Conservation (phyloP, 2,329 filamentous ascomycete species). For the Cladosporium velox region DNA sequence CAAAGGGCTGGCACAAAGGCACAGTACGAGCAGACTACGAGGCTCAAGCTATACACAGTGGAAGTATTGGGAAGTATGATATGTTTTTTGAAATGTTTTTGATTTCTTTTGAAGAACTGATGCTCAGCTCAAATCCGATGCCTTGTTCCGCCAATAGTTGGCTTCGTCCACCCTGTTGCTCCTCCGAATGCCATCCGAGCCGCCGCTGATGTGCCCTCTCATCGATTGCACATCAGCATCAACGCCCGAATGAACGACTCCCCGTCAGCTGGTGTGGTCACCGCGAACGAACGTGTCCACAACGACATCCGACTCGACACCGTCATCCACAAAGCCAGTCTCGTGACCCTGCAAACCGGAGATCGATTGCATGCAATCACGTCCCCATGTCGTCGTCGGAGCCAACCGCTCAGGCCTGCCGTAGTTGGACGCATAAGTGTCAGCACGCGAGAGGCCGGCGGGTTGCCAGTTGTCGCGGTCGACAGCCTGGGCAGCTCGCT, state of each 20-base stretch:
- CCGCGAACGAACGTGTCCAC: conserved; percentile 2
- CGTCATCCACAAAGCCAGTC: background rate
- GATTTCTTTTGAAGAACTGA: background rate
- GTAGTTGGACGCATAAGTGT: background rate
- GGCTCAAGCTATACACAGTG: background rate
- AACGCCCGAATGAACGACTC: background rate
- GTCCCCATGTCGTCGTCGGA: background rate
- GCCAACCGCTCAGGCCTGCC: background rate
- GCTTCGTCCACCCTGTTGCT: background rate
- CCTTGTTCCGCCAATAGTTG: background rate
- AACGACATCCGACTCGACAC: background rate
- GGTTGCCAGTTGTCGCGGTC: background rate
- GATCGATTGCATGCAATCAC: background rate
- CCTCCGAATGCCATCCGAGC: background rate
- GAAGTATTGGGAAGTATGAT: background rate
- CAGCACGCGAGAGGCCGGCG: background rate
- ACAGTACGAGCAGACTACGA: background rate
- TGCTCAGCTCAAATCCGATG: background rate
- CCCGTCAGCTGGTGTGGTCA: background rate
- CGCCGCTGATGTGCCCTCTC: background rate
- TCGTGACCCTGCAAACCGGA: background rate
- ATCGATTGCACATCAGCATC: background rate
- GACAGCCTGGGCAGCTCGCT: background rate
- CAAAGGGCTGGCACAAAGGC: background rate
- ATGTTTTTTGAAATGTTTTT: background rate